Base-by-base conservation (phyloP, 148 eudicot species). In the Pharnaceum exiguum region DNA sequence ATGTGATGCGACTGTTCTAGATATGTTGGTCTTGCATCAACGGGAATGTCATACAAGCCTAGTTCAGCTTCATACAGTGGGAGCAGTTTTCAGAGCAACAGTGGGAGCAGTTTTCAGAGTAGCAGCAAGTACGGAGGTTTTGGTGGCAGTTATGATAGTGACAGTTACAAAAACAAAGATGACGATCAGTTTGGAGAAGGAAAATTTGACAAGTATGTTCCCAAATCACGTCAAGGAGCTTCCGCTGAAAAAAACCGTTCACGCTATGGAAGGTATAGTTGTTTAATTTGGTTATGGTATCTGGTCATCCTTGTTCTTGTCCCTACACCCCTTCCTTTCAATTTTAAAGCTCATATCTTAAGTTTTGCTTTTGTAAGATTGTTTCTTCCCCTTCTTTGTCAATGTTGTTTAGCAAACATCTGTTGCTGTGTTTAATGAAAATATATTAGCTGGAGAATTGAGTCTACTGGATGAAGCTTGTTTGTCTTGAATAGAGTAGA, bases 11-110 rank as follows among this genome's bases (percentile, higher is more conserved):
- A 40, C 22, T 50, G 51, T 51, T 59, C 59, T 53, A 93, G 99
- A 79, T 93, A 93, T 50, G 64, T 89, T 69, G 99, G 99, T 44
- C 89, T 93, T 65, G 89, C 99, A 59, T 93, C 99, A 30, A 59
- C 95, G 23, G 96, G 96, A 46, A 70, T 86, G 29, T 61, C 96
- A 8, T 86, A 68, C 71, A 93, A 86, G 71, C 80, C 95, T 22
- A 74, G 95, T 63, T 66, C 86, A 71, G 77, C 85, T 57, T 73
- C 91, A 46, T 73, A 61, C 53, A 58, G 73, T 71, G 78, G 85
- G 59, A 71, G 79, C 72, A 70, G 68, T 67, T 80, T 57, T 53
- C 80, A 71, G 58, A 77, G 75, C 66, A 69, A 71, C 57, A 79
- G 64, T 21, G 78, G 74, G 43, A 84, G 78, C 77, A 93, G 95